These are phyloP conservation scores for Luffa aegyptiaca DNA, from an alignment of 306 rosid species.

Conservation along the genomic window DNA sequence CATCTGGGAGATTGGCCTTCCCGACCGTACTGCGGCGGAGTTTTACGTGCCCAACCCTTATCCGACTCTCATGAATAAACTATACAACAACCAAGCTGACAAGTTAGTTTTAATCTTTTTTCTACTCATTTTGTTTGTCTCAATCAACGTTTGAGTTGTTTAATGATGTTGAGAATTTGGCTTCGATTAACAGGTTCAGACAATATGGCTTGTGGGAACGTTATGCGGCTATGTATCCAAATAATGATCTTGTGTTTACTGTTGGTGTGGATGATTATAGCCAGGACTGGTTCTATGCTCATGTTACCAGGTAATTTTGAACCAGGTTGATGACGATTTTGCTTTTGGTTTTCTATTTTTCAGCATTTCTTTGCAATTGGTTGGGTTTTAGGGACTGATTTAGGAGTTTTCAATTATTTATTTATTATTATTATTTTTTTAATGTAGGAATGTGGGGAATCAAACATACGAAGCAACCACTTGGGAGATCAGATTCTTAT, in stretches of 20 bases:
- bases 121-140: not conserved
- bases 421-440: not conserved
- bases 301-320: slow-evolving; percentile 11
- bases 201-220: slow-evolving; percentile 31
- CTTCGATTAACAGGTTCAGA: slow-evolving; percentile 11
- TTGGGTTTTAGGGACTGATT: not conserved
- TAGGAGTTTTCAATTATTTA: too few species aligned
- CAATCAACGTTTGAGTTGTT: too few species aligned
- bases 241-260: slow-evolving; percentile 12
- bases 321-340: not conserved
- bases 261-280: slow-evolving; percentile 13
- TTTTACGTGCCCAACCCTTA: slow-evolving; percentile 48
- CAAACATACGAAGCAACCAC: slow-evolving; percentile 34
- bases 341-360: not conserved
- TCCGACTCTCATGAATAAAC: slow-evolving; percentile 29
- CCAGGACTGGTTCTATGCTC: slow-evolving; percentile 21
- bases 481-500: slow-evolving; percentile 51
- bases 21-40: slow-evolving; percentile 71
- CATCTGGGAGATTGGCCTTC: slow-evolving; percentile 81
- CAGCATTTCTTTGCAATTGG: not conserved
- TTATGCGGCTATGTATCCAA: slow-evolving; percentile 19
- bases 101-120: slow-evolving; percentile 16
- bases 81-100: slow-evolving; percentile 16
- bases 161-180: not conserved
- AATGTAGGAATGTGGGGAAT: slow-evolving; percentile 24